Evolutionary conservation across 2,329 filamentous ascomycete species (phyloP), one percentile per base, ranked within the genome.

Genomic region (Aspergillus proliferans): DNA sequence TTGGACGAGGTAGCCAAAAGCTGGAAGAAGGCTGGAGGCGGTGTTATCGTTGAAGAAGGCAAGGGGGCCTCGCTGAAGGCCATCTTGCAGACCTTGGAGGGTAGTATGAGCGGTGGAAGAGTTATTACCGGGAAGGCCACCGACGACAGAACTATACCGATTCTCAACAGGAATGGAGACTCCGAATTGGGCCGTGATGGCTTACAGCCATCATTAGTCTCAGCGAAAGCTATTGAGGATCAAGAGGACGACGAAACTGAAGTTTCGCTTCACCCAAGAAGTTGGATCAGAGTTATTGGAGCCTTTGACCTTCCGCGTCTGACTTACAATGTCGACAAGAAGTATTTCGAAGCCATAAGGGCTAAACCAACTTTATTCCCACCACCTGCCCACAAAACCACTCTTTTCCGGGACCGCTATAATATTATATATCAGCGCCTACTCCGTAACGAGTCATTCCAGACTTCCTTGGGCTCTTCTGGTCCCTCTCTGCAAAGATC

Each of bases 391-490:
- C 86, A 91, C 62, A 95, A 95, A 68, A 95, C 89, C 1, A 76
- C 83, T 3, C 75, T 93, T 41, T 96, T 96, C 71, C 83, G 90
- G 56, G 91, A 96, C 66, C 82, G 91, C 54, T 97, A 94, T 67
- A 87, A 95, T 60, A 80, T 97, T 47, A 86, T 97, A 45, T 87
- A 96, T 66, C 92, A 97, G 67, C 85, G 93, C 15, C 80, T 97
- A 15, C 80, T 97, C 38, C 85, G 93, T 44, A 96, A 96, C 64
- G 90, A 96, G 68, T 85, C 88, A 18, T 98, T 98, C 60, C 91
- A 96, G 66, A 83, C 83, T 18, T 89, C 90, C 1, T 83, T 95
- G 48, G 81, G 85, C 6, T 78, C 79, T 2, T 77, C 79, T 12
- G 78, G 73, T 45, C 70, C 71, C n/a, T 75, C 78, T 1, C 69